Base-by-base conservation (phyloP, 805 yeast species). In the Candida maltosa region DNA sequence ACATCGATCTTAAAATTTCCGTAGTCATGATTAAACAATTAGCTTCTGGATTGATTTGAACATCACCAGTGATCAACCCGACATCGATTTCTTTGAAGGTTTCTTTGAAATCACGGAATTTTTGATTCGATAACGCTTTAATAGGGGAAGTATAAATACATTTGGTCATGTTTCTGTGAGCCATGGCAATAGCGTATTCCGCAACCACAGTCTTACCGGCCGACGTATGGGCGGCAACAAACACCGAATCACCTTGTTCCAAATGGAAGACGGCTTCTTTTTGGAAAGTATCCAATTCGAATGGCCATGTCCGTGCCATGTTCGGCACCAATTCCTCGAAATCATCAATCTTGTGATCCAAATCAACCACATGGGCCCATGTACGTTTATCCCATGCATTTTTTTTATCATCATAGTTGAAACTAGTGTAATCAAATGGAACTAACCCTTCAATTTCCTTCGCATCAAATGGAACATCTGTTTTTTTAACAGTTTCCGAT, bases 141-240 rank as follows among this genome's bases (percentile, higher is more conserved):
- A 87, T 87, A 15, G 98, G 98, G 0, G 97, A 89, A 0, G 98
- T 91, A 58, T 91, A 91, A 32, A 91, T 93, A 1, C 96, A 87
- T 55, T 89, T 91, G 8, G 97, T 91, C 96, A 89, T 89, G 56
- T 93, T 91, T 54, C 95, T 71, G 41, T 81, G 76, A 1, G 97
- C 94, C 95, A 91, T 83, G 3, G 97, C 96, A 58, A 91, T 93
- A 3, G 97, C 97, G 55, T 91, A 91, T 56, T 91, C 98, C 0
- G 98, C 98, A 17, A 93, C 96, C 3, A 91, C 98, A 0, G 98
- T 91, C 54, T 91, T 91, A 62, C 98, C 98, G 0, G 98, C 98
- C 3, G 97, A 91, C 0, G 98, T 91, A 58, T 91, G 98, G 0
- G 99, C 99, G 3, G 97, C 97, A 3, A 93, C 96, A 61, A 93